Evolutionary conservation across 805 yeast genomes (phyloP), one percentile per base, ranked within the genome.

Genomic region (Yamadazyma paraphyllophila): DNA sequence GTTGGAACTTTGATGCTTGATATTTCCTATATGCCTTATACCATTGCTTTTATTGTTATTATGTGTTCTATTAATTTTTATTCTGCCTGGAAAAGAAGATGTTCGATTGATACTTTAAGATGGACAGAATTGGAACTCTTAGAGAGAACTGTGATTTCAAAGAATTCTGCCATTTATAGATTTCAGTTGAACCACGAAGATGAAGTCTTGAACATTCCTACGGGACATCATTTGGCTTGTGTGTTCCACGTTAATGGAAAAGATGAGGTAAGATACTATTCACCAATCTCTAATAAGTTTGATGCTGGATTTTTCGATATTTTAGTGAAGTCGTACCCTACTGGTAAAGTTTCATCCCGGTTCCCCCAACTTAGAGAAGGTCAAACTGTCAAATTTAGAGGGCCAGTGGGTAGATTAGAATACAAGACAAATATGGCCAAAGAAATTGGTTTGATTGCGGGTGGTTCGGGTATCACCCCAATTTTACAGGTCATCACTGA

Each of bases 381-480:
- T 30, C 81, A 81, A 61, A 72, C 76, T 15, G 86, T 85, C 14
- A 77, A 78, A 50, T 85, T 87, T 58, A 79, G 81, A 62, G 96
- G 96, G 1, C 90, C 94, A 13, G 85, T 85, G 41, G 94, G 95
- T 12, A 76, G 83, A 60, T 80, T 87, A 64, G 63, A 78, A 29
- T 84, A 83, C 60, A 47, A 58, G 34, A 54, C 74, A 20, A 84
- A 84, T 59, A 76, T 80, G 69, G 83, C 81, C 34, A 76, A 76
- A 49, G 78, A 81, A 48, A 72, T 87, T 46, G 81, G 82, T 14
- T 74, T 87, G 68, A 73, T 87, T 54, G 92, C 91, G 7, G 96
- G 94, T 54, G 96, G 96, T 14, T 81, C 92, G 0, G 96, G 97
- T 43, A 84, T 91, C 51, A 88, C 97, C 7, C 97, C 97, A 32